These are phyloP conservation scores for Irpex sp. DNA, from an alignment of 1,284 basidiomycete genomes.

Conservation along the genomic window DNA sequence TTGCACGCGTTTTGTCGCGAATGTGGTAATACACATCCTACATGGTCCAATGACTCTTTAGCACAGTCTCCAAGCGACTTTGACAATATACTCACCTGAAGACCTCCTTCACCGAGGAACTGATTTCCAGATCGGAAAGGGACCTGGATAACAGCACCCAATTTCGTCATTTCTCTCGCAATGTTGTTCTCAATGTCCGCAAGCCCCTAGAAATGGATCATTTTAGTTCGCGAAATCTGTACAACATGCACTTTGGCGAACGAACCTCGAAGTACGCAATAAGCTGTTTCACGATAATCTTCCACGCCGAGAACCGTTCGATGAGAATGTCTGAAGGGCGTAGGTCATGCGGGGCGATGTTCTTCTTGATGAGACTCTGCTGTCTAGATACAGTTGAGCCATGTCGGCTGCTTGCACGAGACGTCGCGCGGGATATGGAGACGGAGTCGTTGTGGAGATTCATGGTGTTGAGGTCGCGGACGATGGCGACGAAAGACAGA, in stretches of 20 bases:
- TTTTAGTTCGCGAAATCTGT: too few species aligned
- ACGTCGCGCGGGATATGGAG: slow-evolving; percentile 66
- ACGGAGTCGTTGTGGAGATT: slow-evolving; percentile 40
- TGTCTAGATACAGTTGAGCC: slow-evolving; percentile 71
- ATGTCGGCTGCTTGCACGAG: slow-evolving; percentile 54
- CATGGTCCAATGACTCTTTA: slow-evolving; percentile 9
- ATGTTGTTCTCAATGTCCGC: slow-evolving; percentile 96
- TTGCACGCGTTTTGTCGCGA: slow-evolving; percentile 89
- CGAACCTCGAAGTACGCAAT: slow-evolving; percentile 78
- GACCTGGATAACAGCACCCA: slow-evolving; percentile 97
- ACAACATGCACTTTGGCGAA: too few species aligned
- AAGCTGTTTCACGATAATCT: slow-evolving; percentile 93
- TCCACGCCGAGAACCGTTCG: slow-evolving; percentile 92
- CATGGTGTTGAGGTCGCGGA: slow-evolving; percentile 3
- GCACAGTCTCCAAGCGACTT: not conserved
- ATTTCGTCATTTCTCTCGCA: slow-evolving; percentile 91
- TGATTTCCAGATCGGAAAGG: slow-evolving; percentile 95
- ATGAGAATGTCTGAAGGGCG: slow-evolving; percentile 96
- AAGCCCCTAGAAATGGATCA: slow-evolving; percentile 57
- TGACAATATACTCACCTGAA: slow-evolving; percentile 34
- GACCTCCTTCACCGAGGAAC: slow-evolving; percentile 89
- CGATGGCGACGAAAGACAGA: not conserved
- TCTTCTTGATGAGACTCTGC: slow-evolving; percentile 88
- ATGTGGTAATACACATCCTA: slow-evolving; percentile 94
- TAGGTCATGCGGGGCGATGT: slow-evolving; percentile 85